These are phyloP conservation scores for Exophiala xenobiotica DNA, from an alignment of 2,329 filamentous ascomycete species.

Conservation along the genomic window DNA sequence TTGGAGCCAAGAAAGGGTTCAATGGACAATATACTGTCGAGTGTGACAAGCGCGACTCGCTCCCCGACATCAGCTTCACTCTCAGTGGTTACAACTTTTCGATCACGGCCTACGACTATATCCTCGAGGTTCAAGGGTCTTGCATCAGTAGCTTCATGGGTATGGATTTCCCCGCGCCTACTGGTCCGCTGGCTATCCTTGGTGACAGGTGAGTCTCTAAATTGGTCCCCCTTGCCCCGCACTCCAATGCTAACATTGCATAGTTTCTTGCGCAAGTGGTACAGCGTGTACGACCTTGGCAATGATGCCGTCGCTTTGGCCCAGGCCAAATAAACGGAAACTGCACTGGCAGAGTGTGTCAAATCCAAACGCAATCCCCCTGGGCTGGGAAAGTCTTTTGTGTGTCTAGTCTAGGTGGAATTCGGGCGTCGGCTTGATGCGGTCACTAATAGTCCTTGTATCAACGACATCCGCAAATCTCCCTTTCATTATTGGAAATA, in stretches of 20 bases:
- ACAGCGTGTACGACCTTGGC: slow-evolving; percentile 77
- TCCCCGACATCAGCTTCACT: slow-evolving; percentile 90
- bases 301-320: slow-evolving; percentile 87
- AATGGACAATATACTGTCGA: slow-evolving; percentile 96
- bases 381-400: background rate
- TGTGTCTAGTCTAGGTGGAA: background rate
- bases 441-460: background rate
- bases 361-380: too few species aligned
- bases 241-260: slow-evolving; percentile 29
- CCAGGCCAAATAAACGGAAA: slow-evolving; percentile 64
- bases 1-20: slow-evolving; percentile 96
- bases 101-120: slow-evolving; percentile 87
- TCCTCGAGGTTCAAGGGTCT: slow-evolving; percentile 89
- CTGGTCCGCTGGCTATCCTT: slow-evolving; percentile 89
- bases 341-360: background rate
- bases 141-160: slow-evolving; percentile 98
- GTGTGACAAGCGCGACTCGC: slow-evolving; percentile 74
- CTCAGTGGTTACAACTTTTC: slow-evolving; percentile 90
- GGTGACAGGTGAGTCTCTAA: slow-evolving; percentile 72
- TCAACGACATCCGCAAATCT: background rate
- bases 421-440: background rate
- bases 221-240: background rate
- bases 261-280: slow-evolving; percentile 55
- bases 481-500: background rate
- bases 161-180: slow-evolving; percentile 84